Evolutionary conservation across 2,329 filamentous ascomycete species (phyloP), one percentile per base, ranked within the genome.

Genomic region (Penicillium sp.): DNA sequence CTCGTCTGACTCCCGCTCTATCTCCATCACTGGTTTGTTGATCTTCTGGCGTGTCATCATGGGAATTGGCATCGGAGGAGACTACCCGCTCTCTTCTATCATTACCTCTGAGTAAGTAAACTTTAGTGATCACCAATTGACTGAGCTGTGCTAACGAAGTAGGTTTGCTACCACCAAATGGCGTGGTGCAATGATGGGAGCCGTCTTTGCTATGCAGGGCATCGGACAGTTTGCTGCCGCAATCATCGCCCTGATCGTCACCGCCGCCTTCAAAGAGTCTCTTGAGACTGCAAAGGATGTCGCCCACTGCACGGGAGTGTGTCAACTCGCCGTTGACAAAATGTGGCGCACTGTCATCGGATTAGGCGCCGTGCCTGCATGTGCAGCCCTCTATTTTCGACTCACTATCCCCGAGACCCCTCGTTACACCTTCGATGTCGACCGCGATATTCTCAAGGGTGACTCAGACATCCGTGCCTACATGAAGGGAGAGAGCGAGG

Each of bases 341-440:
- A 93, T 93, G 88, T 95, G 91, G 91, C 85, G 91, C 64, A 82
- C 87, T 14, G 82, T 95, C 49, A 90, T 95, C 69, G 91, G 90
- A 13, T 90, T 93, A 68, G 91, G 91, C 64, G 90, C 89, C 45
- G 85, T 95, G 9, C 91, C 91, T 2, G 91, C 88, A 44, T 90
- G 87, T 71, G 86, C 93, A 61, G 91, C 91, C 21, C 84, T 96
- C 19, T 95, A 95, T 80, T 95, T 91, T 77, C 88, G 91, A 61
- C 83, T 95, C 4, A 95, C 91, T 52, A 93, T 96, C 63, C 91
- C 91, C 25, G 91, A 96, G 77, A 93, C 91, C 33, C 91, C 91
- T 52, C 89, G 91, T 27, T 96, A 95, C 78, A 95, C 91, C 27
- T 93, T 95, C 67, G 91, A 95, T 70, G 85, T 95, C 23, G 83